Base-by-base conservation (phyloP, 225 moss, liverwort and hornwort genomes). In the Neckera pumila region DNA sequence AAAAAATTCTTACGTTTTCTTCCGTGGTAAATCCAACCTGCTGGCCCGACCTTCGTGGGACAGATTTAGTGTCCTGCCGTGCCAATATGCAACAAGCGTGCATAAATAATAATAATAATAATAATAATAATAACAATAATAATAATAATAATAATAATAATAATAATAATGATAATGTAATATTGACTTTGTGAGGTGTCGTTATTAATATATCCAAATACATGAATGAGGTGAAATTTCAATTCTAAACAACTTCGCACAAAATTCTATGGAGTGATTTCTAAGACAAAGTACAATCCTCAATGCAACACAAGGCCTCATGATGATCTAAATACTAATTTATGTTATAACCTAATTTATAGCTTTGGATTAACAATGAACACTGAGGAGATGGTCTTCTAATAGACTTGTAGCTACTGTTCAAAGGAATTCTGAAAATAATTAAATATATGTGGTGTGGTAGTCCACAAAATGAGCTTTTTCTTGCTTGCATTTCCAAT, bases 181-280 rank as follows among this genome's bases (percentile, higher is more conserved):
- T 0, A 17, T 0, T 45, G 10, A 73, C 3, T 73, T 45, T 73
- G 3, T 28, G 0, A 42, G 1, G 1, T 72, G 10, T 0, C 1
- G 9, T 28, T 2, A 72, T 0, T 10, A 2, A 28, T 17, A 28
- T 10, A 73, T 17, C 0, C 6, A 17, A 17, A 18, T 30, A 73
- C 2, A 17, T 47, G 3, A 30, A 30, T 73, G 73, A 17, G 0
- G 45, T 30, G 4, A 45, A 47, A 28, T 1, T 18, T n/a, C n/a
- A n/a, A n/a, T n/a, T n/a, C n/a, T n/a, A n/a, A n/a, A n/a, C n/a
- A n/a, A n/a, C 30, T 5, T 74, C 30, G 18, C 1, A 74, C 0
- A 0, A 0, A 74, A 45, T 2, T 30, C 1, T 0, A 45, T 47
- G 11, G 47, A 17, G 3, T 74, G 11, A 2, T 73, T 28, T 11